phyloP scores from a whole-genome alignment of 2,329 filamentous ascomycete genomes.

The Macrophomina phaseolina region DNA sequence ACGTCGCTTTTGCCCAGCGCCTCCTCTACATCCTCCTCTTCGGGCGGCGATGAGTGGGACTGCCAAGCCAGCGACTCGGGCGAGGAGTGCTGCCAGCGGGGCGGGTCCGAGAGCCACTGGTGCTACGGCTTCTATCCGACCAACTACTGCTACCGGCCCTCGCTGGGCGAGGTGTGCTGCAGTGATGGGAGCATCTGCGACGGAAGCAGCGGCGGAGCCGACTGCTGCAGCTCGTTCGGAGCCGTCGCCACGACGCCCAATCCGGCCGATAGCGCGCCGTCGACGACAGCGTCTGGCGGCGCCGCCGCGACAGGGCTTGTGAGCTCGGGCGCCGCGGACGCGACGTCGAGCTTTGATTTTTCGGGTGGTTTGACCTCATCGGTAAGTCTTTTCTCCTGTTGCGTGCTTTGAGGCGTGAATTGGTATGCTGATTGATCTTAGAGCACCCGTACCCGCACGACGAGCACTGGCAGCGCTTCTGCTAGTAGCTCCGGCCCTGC shows the following conservation, averaged over 20 bases:
- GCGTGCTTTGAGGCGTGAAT: neutral
- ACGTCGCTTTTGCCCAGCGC: neutral
- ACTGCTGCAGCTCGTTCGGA: conserved; percentile 2
- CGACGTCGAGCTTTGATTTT: neutral
- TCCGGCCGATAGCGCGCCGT: conserved; percentile 1
- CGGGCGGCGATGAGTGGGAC: conserved; percentile 10
- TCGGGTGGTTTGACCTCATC: neutral
- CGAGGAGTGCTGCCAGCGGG: conserved; percentile 24
- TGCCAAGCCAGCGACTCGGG: conserved; percentile 11
- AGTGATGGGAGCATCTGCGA: conserved; percentile 9
- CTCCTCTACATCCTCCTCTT: neutral
- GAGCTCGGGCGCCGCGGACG: neutral
- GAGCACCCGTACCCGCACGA: neutral
- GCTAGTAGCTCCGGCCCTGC: neutral
- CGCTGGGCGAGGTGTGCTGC: conserved; percentile 25
- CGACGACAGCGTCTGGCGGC: neutral
- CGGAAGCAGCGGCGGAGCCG: neutral
- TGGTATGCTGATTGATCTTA: neutral
- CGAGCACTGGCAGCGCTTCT: conserved; percentile 4
- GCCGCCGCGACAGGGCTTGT: neutral
- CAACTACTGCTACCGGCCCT: conserved; percentile 22
- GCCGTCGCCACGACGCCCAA: conserved; percentile 14
- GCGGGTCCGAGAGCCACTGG: conserved; percentile 10
- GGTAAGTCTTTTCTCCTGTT: neutral
- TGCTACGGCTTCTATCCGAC: conserved; percentile 21